Base-by-base conservation (phyloP, 176 grass and related monocot species). In the Oryza rufipogon region DNA sequence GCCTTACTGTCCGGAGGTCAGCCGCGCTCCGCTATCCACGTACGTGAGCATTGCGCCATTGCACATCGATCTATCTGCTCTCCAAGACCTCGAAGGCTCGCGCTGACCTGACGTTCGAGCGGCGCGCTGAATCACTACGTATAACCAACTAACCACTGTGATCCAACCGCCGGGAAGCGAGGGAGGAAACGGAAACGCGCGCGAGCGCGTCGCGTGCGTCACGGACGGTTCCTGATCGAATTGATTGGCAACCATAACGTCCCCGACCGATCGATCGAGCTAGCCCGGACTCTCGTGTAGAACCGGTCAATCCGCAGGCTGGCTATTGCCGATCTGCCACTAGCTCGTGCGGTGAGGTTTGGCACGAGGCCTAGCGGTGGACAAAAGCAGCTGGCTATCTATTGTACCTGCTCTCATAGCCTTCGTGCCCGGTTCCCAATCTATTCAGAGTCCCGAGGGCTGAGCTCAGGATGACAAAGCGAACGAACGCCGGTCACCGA, bases 401-500 rank as follows among this genome's bases (percentile, higher is more conserved):
- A 13, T 26, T 26, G 1, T 26, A 26, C 26, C 26, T 26, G 26
- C 26, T 26, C 26, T 48, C 13, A 2, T 2, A 38, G 10, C 52
- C 1, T 56, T 16, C 52, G 17, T 63, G 36, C 54, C 34, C 36
- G 39, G 2, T 25, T 64, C 75, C 20, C 16, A 79, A 67, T 15
- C 39, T 66, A 44, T 79, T 79, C 5, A 7, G 38, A 79, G 60
- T 79, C 61, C 76, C 76, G 63, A 79, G 61, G 23, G 74, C 49
- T 60, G 16, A 22, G 74, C 9, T 46, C 71, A 73, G 44, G 71
- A 48, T 48, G 5, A 73, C 11, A 42, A 36, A 25, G 5, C 70
- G 38, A 25, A 74, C 14, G 26, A 51, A 20, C 26, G 73, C 30
- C 49, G 47, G 48, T 58, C 20, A 45, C 76, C 34, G 61, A 64